Base-by-base conservation (phyloP, 345 rosid genomes). In the Turritis glabra region DNA sequence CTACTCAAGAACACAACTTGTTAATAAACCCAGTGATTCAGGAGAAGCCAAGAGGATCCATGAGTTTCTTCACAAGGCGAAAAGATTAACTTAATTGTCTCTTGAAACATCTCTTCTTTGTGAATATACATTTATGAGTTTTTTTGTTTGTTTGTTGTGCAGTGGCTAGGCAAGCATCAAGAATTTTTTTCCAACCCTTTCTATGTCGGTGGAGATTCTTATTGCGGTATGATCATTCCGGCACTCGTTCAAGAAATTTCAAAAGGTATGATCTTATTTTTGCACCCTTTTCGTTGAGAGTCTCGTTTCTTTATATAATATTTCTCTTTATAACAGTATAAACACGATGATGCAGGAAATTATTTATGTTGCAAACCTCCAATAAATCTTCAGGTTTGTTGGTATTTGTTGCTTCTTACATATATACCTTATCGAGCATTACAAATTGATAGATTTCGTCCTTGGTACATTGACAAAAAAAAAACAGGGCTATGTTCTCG, bases 101-200 rank as follows among this genome's bases (percentile, higher is more conserved):
- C 80, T 50, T 71, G 10, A 63, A 35, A 35, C 81, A 55, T 43
- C 3, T 64, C 23, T 26, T 48, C 62, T 15, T 8, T 72, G 40
- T 51, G 19, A 19, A 47, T 25, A 38, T 13, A 66, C 12, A 32
- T 44, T 41, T 5, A 60, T 8, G 32, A 54, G 55, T 40, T 59
- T 30, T 13, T 25, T 21, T n/a, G n/a, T n/a, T 15, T 62, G 14
- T 35, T 54, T 13, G 40, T 29, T 51, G n/a, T 80, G 62, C 67
- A 91, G 96, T 91, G 91, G 91, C 69, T 89, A 66, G 53, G n/a
- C 23, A 77, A 73, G 46, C 96, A 84, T 75, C 86, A 85, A 14
- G 86, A 84, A 25, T 85, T 88, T 73, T 46, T 54, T 19, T 77
- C 84, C n/a, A 86, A 78, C 62, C 88, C 84, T 7, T 15, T 92